Evolutionary conservation across 805 yeast genomes (phyloP), one percentile per base, ranked within the genome.

Genomic region (Kazachstania viticola): DNA sequence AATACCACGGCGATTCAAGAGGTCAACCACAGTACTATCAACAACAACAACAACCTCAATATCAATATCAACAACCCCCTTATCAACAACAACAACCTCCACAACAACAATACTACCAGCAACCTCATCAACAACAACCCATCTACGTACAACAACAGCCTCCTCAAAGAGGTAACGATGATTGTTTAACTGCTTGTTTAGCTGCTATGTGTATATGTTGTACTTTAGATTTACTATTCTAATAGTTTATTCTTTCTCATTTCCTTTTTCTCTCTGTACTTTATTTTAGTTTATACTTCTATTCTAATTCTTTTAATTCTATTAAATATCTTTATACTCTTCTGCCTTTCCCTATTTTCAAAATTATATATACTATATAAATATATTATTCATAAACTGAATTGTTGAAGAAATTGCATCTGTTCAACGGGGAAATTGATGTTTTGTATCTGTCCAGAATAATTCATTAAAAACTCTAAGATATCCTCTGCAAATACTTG

Each of bases 171-270:
- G 60, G 58, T 29, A 58, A 58, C 33, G 49, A 51, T 9, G 67
- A 57, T 37, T 71, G 75, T 52, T 54, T 68, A 43, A 54, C 67
- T 44, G 75, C 68, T 9, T 70, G 75, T 57, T 47, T 71, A 28
- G 74, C 70, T 15, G 73, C 70, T 16, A 34, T 69, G 49, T 71
- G 76, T 64, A 39, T 70, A 37, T 71, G 77, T 47, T 69, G 72
- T 48, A 65, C 75, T 17, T 42, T 71, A 36, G 75, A 70, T 44
- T 64, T 71, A 34, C 32, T 71, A 13, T 65, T 69, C 40, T 70
- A 54, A 48, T 19, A 8, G 22, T 19, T 19, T 19, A 19, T 19
- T 9, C 15, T n/a, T 7, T 17, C 14, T 15, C n/a, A 8, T 12
- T 17, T 12, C 9, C 13, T 19, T 6, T 5, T 21, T 21, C 9